Evolutionary conservation across 2,329 filamentous ascomycete genomes (phyloP).

Genomic region (Rosellinia necatrix): DNA sequence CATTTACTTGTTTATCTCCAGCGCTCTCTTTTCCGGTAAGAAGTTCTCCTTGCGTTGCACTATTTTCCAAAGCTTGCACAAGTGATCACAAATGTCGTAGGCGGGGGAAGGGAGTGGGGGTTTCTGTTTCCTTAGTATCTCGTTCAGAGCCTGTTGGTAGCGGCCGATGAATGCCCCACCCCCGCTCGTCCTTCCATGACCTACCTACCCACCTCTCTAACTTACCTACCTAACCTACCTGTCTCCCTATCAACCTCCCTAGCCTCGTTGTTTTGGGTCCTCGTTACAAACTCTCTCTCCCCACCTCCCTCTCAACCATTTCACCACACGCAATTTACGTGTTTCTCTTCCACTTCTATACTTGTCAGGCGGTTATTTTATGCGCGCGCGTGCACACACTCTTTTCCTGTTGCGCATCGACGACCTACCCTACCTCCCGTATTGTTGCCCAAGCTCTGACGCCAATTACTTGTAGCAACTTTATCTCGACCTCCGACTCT

Average conservation of each 20-base stretch:
- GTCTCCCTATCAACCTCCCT: too few species aligned
- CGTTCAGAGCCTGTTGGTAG: neutral
- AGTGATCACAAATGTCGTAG: neutral
- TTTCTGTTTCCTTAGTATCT: neutral
- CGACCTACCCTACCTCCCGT: too few species aligned
- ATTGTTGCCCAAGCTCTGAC: too few species aligned
- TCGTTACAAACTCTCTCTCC: too few species aligned
- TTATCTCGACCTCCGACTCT: neutral
- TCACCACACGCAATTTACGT: neutral
- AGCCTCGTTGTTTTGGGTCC: too few species aligned
- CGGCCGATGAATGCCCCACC: neutral
- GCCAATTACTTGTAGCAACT: slow-evolving; percentile 3
- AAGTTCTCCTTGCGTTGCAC: neutral
- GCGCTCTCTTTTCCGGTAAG: slow-evolving; percentile 67
- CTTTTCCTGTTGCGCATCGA: neutral
- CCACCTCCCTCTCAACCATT: too few species aligned
- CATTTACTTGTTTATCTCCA: slow-evolving; percentile 99
- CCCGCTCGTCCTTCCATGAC: too few species aligned
- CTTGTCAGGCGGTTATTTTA: too few species aligned
- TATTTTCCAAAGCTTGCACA: neutral
- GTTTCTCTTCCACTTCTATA: neutral
- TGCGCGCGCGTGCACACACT: too few species aligned
- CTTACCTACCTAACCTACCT: too few species aligned
- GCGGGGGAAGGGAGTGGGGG: neutral
- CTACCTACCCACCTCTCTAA: too few species aligned